Conservation (phyloP, 1,284 basidiomycete genomes). For the Earliella scabrosa region DNA sequence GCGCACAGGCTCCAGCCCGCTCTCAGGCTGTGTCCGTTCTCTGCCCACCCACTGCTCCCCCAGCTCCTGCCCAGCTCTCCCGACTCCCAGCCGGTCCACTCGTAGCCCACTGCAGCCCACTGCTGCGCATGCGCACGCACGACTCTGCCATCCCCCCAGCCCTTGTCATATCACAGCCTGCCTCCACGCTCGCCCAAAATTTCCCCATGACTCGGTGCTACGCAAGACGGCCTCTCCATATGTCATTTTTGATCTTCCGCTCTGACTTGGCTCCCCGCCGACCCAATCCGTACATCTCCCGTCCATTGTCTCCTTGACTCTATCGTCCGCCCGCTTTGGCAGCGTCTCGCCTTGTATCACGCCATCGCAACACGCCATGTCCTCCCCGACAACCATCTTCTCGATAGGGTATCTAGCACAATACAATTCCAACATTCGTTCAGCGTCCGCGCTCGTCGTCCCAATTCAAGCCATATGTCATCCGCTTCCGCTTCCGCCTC, state of each 20-base stretch:
- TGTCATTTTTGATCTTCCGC: conserved; percentile 2
- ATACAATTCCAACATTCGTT: background rate
- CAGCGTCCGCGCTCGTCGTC: conserved; percentile 10
- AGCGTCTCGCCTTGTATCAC: conserved; percentile 6
- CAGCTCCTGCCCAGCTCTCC: background rate
- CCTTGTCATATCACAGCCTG: conserved; percentile 5
- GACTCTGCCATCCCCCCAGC: background rate
- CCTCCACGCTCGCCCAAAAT: conserved; percentile 7
- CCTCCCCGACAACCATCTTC: conserved; percentile 17
- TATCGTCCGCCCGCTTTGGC: background rate
- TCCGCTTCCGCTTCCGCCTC: conserved; percentile 2
- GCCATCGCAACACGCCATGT: background rate
- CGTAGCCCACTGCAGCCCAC: background rate
- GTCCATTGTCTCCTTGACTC: conserved; percentile 10
- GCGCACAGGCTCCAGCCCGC: background rate
- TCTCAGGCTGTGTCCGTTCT: conserved; percentile 8
- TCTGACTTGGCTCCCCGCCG: conserved; percentile 6
- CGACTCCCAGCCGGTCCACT: background rate
- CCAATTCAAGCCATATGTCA: conserved; percentile 8
- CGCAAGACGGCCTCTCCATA: conserved; percentile 4
- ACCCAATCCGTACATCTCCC: conserved; percentile 2
- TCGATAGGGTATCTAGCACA: conserved; percentile 8
- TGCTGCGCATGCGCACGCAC: background rate
- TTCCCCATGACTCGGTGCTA: conserved; percentile 21
- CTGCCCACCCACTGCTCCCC: background rate